These are phyloP conservation scores for Arctostaphylos glauca DNA, from an alignment of 148 eudicot genomes.

Conservation along the genomic window DNA sequence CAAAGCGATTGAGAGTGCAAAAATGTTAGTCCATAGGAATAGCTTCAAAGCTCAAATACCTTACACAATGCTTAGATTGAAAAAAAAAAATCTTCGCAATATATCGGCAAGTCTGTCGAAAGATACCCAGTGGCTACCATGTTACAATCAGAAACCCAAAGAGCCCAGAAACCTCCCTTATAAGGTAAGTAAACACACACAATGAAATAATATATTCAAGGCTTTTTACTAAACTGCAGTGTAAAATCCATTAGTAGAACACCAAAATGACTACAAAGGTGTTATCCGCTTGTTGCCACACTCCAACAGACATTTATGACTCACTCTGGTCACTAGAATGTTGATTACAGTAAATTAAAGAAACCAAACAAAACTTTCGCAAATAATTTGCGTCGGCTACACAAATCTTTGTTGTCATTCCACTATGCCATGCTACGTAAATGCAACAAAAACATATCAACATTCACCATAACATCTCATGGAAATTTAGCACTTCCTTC, in stretches of 20 bases:
- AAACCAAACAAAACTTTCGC: not conserved
- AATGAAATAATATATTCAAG: not conserved
- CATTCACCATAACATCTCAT: not conserved
- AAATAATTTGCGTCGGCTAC: not conserved
- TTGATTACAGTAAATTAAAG: not conserved
- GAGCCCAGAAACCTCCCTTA: not conserved
- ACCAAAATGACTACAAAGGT: not conserved
- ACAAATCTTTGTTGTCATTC: not conserved
- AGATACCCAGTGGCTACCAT: not conserved
- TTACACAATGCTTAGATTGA: not conserved
- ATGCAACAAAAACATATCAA: not conserved
- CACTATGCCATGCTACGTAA: not conserved
- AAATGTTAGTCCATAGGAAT: slow-evolving; percentile 1
- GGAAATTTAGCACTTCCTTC: not conserved
- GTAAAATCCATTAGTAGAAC: not conserved
- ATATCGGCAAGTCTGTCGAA: not conserved
- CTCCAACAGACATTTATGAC: not conserved
- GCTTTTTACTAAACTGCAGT: not conserved
- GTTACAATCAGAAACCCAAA: not conserved
- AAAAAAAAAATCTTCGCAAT: not conserved
- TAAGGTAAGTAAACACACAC: not conserved
- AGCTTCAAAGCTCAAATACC: slow-evolving; percentile 10
- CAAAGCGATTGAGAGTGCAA: slow-evolving; percentile 18
- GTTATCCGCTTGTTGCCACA: not conserved
- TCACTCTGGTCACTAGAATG: not conserved